These are phyloP conservation scores for Stephanodiscus triporus DNA, from an alignment of 108 stramenopile genomes.

Conservation along the genomic window DNA sequence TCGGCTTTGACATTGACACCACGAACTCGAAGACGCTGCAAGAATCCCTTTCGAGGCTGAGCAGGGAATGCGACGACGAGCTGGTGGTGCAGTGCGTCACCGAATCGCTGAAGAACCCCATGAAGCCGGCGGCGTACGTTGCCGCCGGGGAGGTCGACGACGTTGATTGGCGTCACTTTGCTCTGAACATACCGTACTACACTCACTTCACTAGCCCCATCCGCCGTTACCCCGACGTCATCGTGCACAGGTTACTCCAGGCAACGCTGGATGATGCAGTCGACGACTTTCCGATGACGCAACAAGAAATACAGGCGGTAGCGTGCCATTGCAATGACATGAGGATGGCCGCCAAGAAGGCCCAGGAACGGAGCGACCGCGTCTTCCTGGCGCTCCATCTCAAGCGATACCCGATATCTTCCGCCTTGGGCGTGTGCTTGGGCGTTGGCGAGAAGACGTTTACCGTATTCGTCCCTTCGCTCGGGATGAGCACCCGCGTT, in stretches of 20 bases:
- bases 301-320: slow-evolving; percentile 55
- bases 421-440: slow-evolving; percentile 69
- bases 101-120: slow-evolving; percentile 84
- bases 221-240: slow-evolving; percentile 94
- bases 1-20: slow-evolving; percentile 71
- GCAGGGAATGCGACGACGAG: slow-evolving; percentile 72
- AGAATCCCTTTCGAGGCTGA: slow-evolving; percentile 72
- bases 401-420: slow-evolving; percentile 60
- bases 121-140: slow-evolving; percentile 91
- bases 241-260: slow-evolving; percentile 91
- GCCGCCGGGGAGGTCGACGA: slow-evolving; percentile 73
- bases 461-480: slow-evolving; percentile 77
- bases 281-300: slow-evolving; percentile 55
- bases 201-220: slow-evolving; percentile 98
- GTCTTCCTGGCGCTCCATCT: slow-evolving; percentile 89
- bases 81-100: slow-evolving; percentile 83
- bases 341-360: slow-evolving; percentile 85
- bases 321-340: slow-evolving; percentile 90
- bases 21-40: slow-evolving; percentile 75
- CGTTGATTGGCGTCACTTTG: slow-evolving; percentile 87
- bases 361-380: slow-evolving; percentile 86
- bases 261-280: slow-evolving; percentile 86
- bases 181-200: slow-evolving; percentile 97
- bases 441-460: slow-evolving; percentile 86
- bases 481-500: slow-evolving; percentile 67